These are phyloP conservation scores for Ilex paraguariensis DNA, from an alignment of 305 asterid species.

Conservation along the genomic window DNA sequence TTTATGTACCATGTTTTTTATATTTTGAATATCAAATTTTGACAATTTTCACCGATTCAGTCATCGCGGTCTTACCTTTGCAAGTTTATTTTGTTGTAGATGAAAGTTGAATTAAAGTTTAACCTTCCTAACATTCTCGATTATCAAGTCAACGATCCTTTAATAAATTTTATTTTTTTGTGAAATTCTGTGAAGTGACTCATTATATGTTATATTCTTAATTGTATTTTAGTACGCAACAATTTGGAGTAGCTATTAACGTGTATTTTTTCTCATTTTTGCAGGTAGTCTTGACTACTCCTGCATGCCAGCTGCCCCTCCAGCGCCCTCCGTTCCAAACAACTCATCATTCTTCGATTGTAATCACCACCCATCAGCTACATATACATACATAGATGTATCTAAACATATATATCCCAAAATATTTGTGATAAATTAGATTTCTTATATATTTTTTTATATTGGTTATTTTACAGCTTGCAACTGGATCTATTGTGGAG, in stretches of 20 bases:
- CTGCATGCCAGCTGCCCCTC: constrained; percentile 77
- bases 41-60: no score
- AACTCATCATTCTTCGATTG: constrained; percentile 58
- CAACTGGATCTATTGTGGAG: constrained; percentile 17
- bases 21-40: no score
- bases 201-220: no score
- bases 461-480: constrained; percentile 36
- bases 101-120: no score
- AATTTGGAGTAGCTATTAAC: not conserved
- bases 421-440: not conserved
- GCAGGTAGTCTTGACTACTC: constrained; percentile 74
- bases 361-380: constrained; percentile 17
- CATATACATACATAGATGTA: not conserved
- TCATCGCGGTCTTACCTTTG: not conserved
- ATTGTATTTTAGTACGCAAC: not conserved
- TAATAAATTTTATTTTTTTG: no score
- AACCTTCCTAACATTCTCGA: no score
- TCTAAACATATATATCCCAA: not conserved
- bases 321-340: constrained; percentile 43
- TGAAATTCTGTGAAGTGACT: no score
- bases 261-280: not conserved
- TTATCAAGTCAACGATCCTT: no score
- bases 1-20: no score
- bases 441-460: not conserved
- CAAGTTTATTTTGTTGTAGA: not conserved